Evolutionary conservation across 805 yeast genomes (phyloP).

Genomic region (Clavispora asparagi): DNA sequence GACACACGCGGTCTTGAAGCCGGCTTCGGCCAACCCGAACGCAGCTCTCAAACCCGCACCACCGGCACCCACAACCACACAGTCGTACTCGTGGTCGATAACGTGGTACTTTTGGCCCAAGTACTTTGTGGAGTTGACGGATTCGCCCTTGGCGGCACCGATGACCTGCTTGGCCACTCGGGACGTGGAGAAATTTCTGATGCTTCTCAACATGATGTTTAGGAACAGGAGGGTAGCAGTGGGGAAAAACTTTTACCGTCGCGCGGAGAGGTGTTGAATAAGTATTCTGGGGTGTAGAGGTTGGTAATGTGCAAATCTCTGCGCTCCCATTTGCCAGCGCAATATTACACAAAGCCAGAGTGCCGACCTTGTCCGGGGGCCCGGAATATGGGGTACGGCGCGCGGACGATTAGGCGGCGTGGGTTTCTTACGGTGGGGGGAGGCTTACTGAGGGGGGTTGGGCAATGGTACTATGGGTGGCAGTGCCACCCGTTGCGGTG

Average conservation of each 20-base stretch:
- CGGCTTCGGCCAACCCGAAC: constrained; percentile 94
- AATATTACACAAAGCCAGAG: constrained; percentile 1
- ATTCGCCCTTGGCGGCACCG: constrained; percentile 34
- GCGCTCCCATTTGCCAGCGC: constrained; percentile 16
- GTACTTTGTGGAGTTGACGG: constrained; percentile 38
- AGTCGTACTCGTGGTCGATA: constrained; percentile 96
- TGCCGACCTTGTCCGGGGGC: constrained; percentile 2
- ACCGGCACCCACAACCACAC: constrained; percentile 98
- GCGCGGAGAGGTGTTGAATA: constrained; percentile 1
- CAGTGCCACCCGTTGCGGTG: too few relatives aligned
- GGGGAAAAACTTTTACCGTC: background rate
- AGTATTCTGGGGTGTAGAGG: constrained; percentile 4
- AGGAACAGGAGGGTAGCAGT: background rate
- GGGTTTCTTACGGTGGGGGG: too few relatives aligned
- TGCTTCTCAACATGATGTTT: constrained; percentile 13
- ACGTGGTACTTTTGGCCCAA: constrained; percentile 72
- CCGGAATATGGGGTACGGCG: background rate
- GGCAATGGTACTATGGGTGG: too few relatives aligned
- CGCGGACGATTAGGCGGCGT: background rate
- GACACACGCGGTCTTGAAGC: constrained; percentile 95
- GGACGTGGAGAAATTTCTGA: constrained; percentile 26
- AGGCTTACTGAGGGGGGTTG: too few relatives aligned
- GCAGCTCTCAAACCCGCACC: constrained; percentile 99
- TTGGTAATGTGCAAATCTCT: constrained; percentile 13
- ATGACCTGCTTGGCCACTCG: constrained; percentile 28